phyloP scores from a whole-genome alignment of 2,329 filamentous ascomycete species.

The Microdochium nivale region DNA sequence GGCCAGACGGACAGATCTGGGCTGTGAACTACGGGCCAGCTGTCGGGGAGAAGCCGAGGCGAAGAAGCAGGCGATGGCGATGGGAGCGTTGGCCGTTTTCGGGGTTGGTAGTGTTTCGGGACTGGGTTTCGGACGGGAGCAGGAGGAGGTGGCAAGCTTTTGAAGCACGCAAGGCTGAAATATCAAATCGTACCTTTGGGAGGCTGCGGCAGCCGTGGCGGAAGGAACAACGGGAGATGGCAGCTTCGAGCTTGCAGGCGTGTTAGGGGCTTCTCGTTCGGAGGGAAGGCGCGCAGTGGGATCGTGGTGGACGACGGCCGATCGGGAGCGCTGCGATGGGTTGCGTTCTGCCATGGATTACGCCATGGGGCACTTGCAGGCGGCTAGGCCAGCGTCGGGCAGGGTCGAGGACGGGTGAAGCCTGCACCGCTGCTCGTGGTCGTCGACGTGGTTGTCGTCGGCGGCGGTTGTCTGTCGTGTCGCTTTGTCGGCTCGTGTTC shows the following conservation, averaged over 20 bases:
- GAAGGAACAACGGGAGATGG: neutral
- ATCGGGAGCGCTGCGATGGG: slow-evolving; percentile 35
- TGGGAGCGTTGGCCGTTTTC: no score
- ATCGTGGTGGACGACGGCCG: slow-evolving; percentile 44
- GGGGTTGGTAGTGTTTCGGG: no score
- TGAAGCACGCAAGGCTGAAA: neutral
- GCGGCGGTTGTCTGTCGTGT: neutral
- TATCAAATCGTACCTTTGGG: neutral
- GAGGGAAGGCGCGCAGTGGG: slow-evolving; percentile 39
- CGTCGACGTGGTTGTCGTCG: neutral
- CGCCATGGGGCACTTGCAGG: slow-evolving; percentile 55
- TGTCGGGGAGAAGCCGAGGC: no score
- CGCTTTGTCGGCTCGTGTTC: neutral
- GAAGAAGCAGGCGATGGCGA: no score
- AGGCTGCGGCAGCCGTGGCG: neutral
- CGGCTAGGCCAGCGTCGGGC: slow-evolving; percentile 5
- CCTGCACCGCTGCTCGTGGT: slow-evolving; percentile 1
- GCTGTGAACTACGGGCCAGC: no score
- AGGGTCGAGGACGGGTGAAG: slow-evolving; percentile 8
- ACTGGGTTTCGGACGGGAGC: no score
- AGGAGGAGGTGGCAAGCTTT: neutral
- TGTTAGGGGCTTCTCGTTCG: slow-evolving; percentile 2
- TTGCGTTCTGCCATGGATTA: slow-evolving; percentile 63
- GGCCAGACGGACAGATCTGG: no score
- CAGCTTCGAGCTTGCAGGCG: neutral